These are phyloP conservation scores for Penicillium sclerotiorum DNA, from an alignment of 2,329 filamentous ascomycete genomes.

Conservation along the genomic window DNA sequence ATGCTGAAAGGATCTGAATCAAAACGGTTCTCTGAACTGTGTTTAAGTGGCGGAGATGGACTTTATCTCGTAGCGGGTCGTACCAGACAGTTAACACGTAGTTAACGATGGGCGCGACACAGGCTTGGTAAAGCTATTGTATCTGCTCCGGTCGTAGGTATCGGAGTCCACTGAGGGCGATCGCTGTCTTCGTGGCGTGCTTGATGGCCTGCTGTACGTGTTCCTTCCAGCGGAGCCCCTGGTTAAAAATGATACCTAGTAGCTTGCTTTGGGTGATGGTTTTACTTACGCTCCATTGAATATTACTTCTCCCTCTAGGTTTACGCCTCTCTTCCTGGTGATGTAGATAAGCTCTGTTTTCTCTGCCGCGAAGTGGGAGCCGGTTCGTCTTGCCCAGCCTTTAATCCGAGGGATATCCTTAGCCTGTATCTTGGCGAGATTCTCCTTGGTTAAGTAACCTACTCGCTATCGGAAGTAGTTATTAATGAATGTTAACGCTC, in stretches of 20 bases:
- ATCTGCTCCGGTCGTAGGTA: conserved; percentile 27
- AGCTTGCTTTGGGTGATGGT: too few species aligned
- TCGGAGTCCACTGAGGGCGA: conserved; percentile 23
- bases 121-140: conserved; percentile 30
- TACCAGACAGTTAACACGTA: too few species aligned
- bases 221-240: too few species aligned
- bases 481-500: conserved; percentile 33
- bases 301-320: too few species aligned
- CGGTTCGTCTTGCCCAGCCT: conserved; percentile 27
- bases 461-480: conserved; percentile 31
- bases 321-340: too few species aligned
- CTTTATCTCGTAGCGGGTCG: too few species aligned
- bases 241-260: too few species aligned
- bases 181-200: conserved; percentile 17
- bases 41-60: too few species aligned
- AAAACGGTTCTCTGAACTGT: conserved; percentile 27
- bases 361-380: conserved; percentile 32
- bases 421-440: too few species aligned
- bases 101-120: conserved; percentile 24
- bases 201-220: too few species aligned
- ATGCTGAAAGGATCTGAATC: conserved; percentile 26
- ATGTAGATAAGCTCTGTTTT: too few species aligned
- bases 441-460: conserved; percentile 16
- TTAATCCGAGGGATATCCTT: conserved; percentile 31
- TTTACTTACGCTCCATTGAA: too few species aligned